Percentiles rank a stretch among this genome's conserved stretches.
Conservation (phyloP, 345 rosid genomes). For the Heritiera littoralis region DNA sequence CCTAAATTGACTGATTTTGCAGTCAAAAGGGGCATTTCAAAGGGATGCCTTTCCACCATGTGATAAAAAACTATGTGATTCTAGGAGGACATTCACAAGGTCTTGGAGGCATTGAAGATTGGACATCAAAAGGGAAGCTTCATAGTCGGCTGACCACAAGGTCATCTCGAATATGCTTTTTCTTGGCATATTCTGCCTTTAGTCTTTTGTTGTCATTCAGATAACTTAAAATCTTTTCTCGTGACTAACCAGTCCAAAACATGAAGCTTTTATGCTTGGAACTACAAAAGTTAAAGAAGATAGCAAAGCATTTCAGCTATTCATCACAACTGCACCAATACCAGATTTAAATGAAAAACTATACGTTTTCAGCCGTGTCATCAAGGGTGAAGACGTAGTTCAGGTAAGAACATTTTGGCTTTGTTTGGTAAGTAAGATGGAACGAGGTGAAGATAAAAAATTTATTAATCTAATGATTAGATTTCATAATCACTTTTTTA, state of each 20-base stretch:
- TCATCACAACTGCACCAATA: constrained; percentile 60
- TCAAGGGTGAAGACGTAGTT: constrained; percentile 60
- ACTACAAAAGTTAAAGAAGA: constrained; percentile 49
- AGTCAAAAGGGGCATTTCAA: constrained; percentile 67
- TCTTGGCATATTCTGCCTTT: not conserved
- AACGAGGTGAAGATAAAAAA: too few relatives aligned
- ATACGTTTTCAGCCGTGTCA: constrained; percentile 56
- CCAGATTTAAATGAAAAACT: constrained; percentile 58
- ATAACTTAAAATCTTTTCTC: constrained; percentile 8
- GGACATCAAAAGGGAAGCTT: constrained; percentile 55
- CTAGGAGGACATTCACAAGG: constrained; percentile 51
- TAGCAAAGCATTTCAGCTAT: constrained; percentile 55
- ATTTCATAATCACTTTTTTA: too few relatives aligned
- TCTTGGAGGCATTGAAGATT: constrained; percentile 50
- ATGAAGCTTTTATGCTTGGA: constrained; percentile 71
- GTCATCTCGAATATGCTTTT: constrained; percentile 22
- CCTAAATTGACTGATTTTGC: constrained; percentile 23
- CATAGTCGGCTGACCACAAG: constrained; percentile 42
- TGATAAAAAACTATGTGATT: constrained; percentile 60
- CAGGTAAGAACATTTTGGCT: constrained; percentile 30
- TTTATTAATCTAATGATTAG: too few relatives aligned
- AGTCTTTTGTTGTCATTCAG: not conserved
- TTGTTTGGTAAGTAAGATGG: too few relatives aligned
- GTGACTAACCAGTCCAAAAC: constrained; percentile 43
- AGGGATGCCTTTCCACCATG: constrained; percentile 60